Conservation (phyloP, 345 rosid genomes). For the Limnanthes douglasii region DNA sequence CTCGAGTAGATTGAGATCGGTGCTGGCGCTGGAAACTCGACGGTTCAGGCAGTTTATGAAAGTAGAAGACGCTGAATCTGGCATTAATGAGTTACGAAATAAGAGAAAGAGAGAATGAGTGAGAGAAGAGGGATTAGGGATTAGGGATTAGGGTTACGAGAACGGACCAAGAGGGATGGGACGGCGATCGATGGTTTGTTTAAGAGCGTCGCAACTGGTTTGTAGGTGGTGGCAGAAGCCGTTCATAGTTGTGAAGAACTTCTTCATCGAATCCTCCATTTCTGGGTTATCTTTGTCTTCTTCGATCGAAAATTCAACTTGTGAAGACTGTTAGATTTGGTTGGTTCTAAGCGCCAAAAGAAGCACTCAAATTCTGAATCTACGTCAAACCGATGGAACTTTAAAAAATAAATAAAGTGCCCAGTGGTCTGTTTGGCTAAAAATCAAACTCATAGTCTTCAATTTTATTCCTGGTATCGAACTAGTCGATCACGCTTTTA, state of each 20-base stretch:
- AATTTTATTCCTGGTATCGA: too few species aligned
- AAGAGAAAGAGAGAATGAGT: background rate
- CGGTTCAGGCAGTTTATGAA: slow-evolving; percentile 62
- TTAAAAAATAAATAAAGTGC: too few species aligned
- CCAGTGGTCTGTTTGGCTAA: too few species aligned
- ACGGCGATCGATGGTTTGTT: slow-evolving; percentile 60
- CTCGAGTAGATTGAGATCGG: slow-evolving; percentile 50
- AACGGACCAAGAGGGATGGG: slow-evolving; percentile 57
- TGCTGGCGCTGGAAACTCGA: slow-evolving; percentile 29
- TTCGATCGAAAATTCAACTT: background rate
- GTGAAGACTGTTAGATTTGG: too few species aligned
- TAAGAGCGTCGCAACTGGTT: slow-evolving; percentile 59
- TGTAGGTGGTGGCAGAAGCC: slow-evolving; percentile 59
- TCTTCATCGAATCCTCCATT: slow-evolving; percentile 45
- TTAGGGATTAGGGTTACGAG: background rate
- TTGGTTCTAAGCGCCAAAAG: too few species aligned
- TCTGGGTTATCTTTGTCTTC: background rate
- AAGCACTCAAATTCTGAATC: too few species aligned
- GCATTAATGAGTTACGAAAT: background rate
- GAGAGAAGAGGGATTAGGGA: background rate
- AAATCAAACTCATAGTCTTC: too few species aligned
- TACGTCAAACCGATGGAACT: too few species aligned
- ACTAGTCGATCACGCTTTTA: too few species aligned
- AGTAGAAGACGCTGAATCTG: slow-evolving; percentile 77
- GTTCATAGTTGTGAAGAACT: slow-evolving; percentile 31